Percentiles rank a stretch among this genome's conserved stretches.
phyloP scores from a whole-genome alignment of 208 protist genomes.

The Blastocrithidia nonstop region DNA sequence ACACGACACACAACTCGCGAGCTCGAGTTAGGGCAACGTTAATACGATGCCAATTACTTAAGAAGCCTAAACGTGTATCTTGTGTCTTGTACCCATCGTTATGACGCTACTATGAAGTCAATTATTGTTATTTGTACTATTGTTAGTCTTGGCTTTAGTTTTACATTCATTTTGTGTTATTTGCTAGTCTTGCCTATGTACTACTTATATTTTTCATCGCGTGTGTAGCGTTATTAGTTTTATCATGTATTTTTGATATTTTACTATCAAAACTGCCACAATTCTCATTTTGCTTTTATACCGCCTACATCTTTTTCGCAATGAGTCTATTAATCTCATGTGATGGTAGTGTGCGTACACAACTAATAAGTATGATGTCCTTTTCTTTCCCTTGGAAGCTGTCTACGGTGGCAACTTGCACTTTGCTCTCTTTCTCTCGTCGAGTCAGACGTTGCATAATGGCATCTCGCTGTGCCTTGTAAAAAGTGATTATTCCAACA shows the following conservation, averaged over 20 bases:
- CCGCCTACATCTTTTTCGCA: conserved; percentile 10
- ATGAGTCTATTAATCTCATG: conserved; percentile 6
- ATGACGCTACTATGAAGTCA: too few species aligned
- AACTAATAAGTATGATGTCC: conserved; percentile 86
- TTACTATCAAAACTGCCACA: too few species aligned
- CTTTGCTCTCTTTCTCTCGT: conserved; percentile 29
- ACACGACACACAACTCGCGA: conserved; percentile 62
- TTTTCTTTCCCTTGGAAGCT: conserved; percentile 91
- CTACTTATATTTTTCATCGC: too few species aligned
- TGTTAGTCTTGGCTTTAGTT: conserved; percentile 8
- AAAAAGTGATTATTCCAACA: conserved; percentile 76
- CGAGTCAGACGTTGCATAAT: conserved; percentile 21
- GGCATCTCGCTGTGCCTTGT: conserved; percentile 39
- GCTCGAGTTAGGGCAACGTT: conserved; percentile 90
- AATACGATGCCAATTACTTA: conserved; percentile 74
- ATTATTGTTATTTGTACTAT: background rate
- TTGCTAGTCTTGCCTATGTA: too few species aligned
- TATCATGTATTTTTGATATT: too few species aligned
- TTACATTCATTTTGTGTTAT: conserved; percentile 12
- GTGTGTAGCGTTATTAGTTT: too few species aligned
- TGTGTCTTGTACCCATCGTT: conserved; percentile 6
- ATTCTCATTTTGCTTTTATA: background rate
- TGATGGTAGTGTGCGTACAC: conserved; percentile 39
- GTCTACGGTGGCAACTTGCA: conserved; percentile 85
- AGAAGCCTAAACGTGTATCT: conserved; percentile 65